Base-by-base conservation (phyloP, 352 stramenopile species). In the Globisporangium parvum region DNA sequence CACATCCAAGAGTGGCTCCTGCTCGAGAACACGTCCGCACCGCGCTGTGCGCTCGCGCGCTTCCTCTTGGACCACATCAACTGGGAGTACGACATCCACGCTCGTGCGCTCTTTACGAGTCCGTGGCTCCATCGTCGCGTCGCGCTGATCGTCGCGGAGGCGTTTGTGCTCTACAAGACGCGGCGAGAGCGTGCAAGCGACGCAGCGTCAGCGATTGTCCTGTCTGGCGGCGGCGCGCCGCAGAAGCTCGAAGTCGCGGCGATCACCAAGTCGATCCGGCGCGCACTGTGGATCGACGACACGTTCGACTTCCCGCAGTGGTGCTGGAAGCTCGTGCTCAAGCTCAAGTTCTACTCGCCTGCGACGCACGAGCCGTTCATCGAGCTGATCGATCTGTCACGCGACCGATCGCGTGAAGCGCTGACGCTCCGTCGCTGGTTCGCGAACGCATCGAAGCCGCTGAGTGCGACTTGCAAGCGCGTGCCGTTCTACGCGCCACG, bases 251-350 rank as follows among this genome's bases (percentile, higher is more conserved):
- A 82, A 46, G 70, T 81, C 20, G 64, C 65, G 23, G 72, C 71
- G 35, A 84, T 92, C 37, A 82, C 79, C 0, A 86, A 90, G 47
- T 92, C 82, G 2, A 85, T 92, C 65, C 74, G 76, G 8, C 80
- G 80, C 5, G 80, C 79, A 1, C 70, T 92, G 24, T 88, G 82
- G 61, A 57, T 89, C 10, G 73, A 77, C 33, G 64, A 74, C 44
- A 75, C 66, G 3, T 71, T 95, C 11, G 79, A 95, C 59, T 93
- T 95, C 48, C 70, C 86, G 23, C 73, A 80, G 12, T 95, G 85
- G 85, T 92, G 82, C 59, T 95, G 85, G 85, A 84, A 77, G 53
- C 47, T 92, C 2, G 87, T 95, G 60, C 71, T 93, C 1, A 91
- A 89, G 58, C 67, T 95, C 41, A 73, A 77, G 17, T 93, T 95